Evolutionary conservation across 768 basidiomycete genomes (phyloP).

Genomic region (Boletus coccyginus): DNA sequence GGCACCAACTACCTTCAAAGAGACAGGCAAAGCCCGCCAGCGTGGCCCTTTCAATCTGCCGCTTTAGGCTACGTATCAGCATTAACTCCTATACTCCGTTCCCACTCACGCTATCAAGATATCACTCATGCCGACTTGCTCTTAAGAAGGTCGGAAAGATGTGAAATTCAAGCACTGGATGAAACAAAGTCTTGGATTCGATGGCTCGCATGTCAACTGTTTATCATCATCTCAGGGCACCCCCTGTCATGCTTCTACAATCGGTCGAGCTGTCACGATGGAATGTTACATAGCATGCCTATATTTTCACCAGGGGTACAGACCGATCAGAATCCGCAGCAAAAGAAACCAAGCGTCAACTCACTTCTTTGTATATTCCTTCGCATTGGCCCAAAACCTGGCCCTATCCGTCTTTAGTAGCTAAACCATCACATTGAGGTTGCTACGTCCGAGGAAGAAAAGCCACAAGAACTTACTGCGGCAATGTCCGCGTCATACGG

Average conservation of each 20-base stretch:
- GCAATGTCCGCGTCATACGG: slow-evolving; percentile 89
- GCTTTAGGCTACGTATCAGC: slow-evolving; percentile 12
- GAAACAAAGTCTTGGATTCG: slow-evolving; percentile 7
- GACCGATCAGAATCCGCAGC: slow-evolving; percentile 2
- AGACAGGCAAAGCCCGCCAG: not conserved
- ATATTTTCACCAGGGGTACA: not conserved
- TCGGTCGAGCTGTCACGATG: not conserved
- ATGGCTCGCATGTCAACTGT: slow-evolving; percentile 1
- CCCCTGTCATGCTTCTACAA: slow-evolving; percentile 4
- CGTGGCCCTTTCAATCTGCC: slow-evolving; percentile 19
- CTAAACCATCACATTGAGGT: slow-evolving; percentile 35
- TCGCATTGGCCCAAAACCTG: slow-evolving; percentile 75
- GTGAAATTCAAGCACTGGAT: slow-evolving; percentile 5
- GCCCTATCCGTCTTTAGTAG: slow-evolving; percentile 72
- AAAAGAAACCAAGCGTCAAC: slow-evolving; percentile 11
- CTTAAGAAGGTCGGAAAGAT: slow-evolving; percentile 1
- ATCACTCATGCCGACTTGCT: not conserved
- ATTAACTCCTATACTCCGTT: slow-evolving; percentile 4
- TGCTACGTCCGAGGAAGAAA: not conserved
- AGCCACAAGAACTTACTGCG: slow-evolving; percentile 48
- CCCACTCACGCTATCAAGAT: slow-evolving; percentile 6
- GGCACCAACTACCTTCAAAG: not conserved
- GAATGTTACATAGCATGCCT: slow-evolving; percentile 23
- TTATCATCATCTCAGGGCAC: not conserved
- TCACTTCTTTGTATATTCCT: slow-evolving; percentile 83